Percentiles rank a stretch among this genome's conserved stretches.
Evolutionary conservation across 805 yeast genomes (phyloP).

Genomic region (Saccharomycopsis olivae): DNA sequence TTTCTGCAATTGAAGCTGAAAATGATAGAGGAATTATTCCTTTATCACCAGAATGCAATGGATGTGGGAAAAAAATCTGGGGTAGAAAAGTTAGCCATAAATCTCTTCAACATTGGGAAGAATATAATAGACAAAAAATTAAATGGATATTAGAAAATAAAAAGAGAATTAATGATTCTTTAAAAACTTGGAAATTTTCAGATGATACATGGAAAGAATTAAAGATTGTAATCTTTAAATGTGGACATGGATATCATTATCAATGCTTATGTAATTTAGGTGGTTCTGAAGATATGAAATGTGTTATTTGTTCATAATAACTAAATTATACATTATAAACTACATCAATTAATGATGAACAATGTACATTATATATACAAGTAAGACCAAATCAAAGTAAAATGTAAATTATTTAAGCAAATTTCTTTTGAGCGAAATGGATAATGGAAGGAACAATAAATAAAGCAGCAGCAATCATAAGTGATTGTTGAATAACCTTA

Average conservation of each 20-base stretch:
- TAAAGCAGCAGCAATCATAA: conserved; percentile 16
- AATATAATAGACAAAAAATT: conserved; percentile 24
- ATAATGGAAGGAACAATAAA: conserved; percentile 17
- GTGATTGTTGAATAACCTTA: conserved; percentile 12
- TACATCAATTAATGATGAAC: no score
- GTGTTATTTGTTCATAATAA: conserved; percentile 30
- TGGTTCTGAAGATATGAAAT: conserved; percentile 22
- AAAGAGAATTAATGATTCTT: conserved; percentile 10
- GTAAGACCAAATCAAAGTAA: neutral
- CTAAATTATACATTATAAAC: no score
- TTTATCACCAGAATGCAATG: conserved; percentile 48
- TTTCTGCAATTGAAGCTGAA: conserved; percentile 32
- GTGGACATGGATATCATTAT: conserved; percentile 57
- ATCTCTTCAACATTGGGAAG: conserved; percentile 50
- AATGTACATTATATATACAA: neutral
- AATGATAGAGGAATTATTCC: conserved; percentile 57
- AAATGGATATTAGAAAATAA: conserved; percentile 3
- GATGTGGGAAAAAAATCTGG: conserved; percentile 67
- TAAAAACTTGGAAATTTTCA: conserved; percentile 11
- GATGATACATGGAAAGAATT: conserved; percentile 8
- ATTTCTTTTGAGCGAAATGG: conserved; percentile 16
- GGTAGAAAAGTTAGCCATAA: conserved; percentile 48
- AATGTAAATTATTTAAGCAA: conserved; percentile 3
- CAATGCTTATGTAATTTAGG: conserved; percentile 45
- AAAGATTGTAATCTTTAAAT: conserved; percentile 45